A percentile compares a stretch with the other conserved stretches of the same genome.
phyloP scores from a whole-genome alignment of 2,329 filamentous ascomycete genomes.

The Coniochaeta hoffmannii region DNA sequence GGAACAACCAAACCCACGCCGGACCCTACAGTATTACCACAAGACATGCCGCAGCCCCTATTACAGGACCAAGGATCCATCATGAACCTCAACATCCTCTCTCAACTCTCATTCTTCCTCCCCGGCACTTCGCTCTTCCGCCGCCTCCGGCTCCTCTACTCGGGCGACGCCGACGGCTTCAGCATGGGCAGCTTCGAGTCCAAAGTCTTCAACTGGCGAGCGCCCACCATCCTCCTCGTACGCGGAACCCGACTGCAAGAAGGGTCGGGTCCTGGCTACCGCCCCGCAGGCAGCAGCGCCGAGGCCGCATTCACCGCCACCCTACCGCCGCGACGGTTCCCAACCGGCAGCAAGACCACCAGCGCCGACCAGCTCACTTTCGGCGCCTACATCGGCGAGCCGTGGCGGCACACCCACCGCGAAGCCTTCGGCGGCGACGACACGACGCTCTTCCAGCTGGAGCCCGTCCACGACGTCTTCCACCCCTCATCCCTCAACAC shows the following conservation, averaged over 20 bases:
- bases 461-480: conserved; percentile 66
- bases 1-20: conserved; percentile 2
- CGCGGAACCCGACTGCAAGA: conserved; percentile 54
- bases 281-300: conserved; percentile 31
- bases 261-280: conserved; percentile 19
- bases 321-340: conserved; percentile 55
- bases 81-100: conserved; percentile 55
- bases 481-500: conserved; percentile 54
- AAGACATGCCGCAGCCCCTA: conserved; percentile 36
- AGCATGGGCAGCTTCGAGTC: conserved; percentile 71
- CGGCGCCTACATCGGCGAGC: conserved; percentile 58
- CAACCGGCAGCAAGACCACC: conserved; percentile 31
- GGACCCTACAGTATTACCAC: conserved; percentile 9
- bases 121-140: conserved; percentile 57
- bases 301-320: conserved; percentile 52
- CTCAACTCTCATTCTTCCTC: conserved; percentile 68
- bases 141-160: conserved; percentile 60
- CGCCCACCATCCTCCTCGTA: conserved; percentile 65
- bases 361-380: conserved; percentile 50
- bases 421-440: conserved; percentile 60
- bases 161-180: conserved; percentile 63
- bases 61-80: conserved; percentile 50
- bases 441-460: conserved; percentile 63
- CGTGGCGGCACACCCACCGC: conserved; percentile 63
- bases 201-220: conserved; percentile 70